Base-by-base conservation (phyloP, 1,284 basidiomycete species). In the Ustilago hordei region DNA sequence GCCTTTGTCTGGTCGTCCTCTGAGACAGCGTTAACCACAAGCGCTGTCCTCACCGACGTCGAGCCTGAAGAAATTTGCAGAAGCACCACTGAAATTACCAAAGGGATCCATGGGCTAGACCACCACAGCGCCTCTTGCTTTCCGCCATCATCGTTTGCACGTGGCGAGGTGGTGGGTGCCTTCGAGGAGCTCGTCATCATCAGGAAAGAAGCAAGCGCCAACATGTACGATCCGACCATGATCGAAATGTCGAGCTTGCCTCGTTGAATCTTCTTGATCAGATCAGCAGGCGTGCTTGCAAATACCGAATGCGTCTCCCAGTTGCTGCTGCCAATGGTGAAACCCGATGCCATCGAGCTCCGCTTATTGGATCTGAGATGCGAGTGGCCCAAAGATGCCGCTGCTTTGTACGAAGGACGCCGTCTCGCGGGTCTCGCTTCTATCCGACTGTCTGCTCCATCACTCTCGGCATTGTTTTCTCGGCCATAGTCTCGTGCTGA, bases 171-270 rank as follows among this genome's bases (percentile, higher is more conserved):
- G 0, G 64, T 66, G 12, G 69, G 69, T n/a, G 75, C 66, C 32
- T 64, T 69, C 2, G 60, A 39, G 6, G 75, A 67, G 53, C 64
- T 74, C 4, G 75, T 71, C 67, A 78, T 50, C n/a, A 78, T 34
- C n/a, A 78, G 54, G 39, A 78, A 74, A 31, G 75, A 74, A 1
- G 47, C 59, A 9, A 55, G 64, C 0, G 75, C 67, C 0, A 78
- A 35, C 3, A 65, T 5, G 32, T 78, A 72, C 0, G 76, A 75
- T 6, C 28, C 65, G 0, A 78, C 60, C 75, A 81, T 72, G 64
- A 81, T 73, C 41, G 61, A 63, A 15, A 81, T 72, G 58, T 81
- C 80, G 31, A 81, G 73, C 65, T 81, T 81, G 39, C 80, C 80
- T 36, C 78, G 45, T 47, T 78, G 71, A 13, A 78, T 78, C 35